Evolutionary conservation across 176 grass and related monocot species (phyloP).

Genomic region (Chrysopogon serrulatus): DNA sequence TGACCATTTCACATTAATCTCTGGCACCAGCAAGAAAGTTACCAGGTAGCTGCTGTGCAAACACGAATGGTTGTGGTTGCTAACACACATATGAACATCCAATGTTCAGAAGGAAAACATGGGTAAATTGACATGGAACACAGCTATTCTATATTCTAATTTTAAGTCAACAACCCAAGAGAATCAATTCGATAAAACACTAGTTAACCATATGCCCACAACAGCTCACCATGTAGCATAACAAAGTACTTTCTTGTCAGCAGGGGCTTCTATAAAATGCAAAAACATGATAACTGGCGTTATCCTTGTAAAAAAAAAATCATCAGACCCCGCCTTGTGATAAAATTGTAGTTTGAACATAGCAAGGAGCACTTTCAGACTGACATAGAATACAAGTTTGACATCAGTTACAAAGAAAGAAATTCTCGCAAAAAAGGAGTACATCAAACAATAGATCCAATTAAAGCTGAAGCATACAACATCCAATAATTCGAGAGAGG

Average conservation of each 20-base stretch:
- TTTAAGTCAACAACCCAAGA: neutral
- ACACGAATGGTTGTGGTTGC: neutral
- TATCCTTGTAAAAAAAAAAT: slow-evolving; percentile 4
- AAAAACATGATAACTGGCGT: neutral
- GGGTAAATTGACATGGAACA: neutral
- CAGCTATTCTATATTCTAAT: neutral
- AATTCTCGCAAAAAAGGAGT: neutral
- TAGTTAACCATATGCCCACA: neutral
- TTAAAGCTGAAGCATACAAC: neutral
- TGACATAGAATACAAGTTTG: neutral
- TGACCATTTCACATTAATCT: slow-evolving; percentile 6
- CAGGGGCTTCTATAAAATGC: neutral
- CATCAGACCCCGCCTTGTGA: neutral
- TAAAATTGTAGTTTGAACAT: slow-evolving; percentile 11
- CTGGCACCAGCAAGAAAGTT: neutral
- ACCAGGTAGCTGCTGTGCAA: neutral
- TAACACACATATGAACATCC: neutral
- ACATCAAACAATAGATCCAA: slow-evolving; percentile 10
- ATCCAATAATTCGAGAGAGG: neutral
- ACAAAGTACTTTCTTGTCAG: neutral
- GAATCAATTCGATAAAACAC: neutral
- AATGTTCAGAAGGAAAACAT: neutral
- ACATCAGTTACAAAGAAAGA: neutral
- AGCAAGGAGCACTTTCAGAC: neutral
- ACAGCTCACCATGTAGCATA: neutral